Conservation (phyloP, 148 eudicot genomes). For the Rhododendron molle region DNA sequence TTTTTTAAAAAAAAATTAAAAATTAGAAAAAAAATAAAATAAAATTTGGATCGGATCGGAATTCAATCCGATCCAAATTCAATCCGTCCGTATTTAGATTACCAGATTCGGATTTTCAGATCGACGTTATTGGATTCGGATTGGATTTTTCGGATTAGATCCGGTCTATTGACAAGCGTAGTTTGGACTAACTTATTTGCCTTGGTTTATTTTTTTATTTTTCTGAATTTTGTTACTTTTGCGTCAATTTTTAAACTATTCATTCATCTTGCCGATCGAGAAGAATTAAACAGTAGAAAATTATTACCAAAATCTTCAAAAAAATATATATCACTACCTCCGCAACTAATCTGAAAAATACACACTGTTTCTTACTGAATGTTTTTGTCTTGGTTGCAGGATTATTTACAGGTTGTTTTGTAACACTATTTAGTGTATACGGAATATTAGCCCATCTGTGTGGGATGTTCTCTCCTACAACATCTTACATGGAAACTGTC, state of each 20-base stretch:
- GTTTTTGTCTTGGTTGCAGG: slow-evolving; percentile 39
- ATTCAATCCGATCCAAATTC: too few relatives aligned
- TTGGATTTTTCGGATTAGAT: too few relatives aligned
- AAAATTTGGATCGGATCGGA: too few relatives aligned
- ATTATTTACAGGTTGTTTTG: slow-evolving; percentile 81
- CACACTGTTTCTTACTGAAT: not conserved
- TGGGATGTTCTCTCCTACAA: slow-evolving; percentile 58
- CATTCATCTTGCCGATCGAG: not conserved
- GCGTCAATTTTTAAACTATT: not conserved
- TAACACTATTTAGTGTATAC: slow-evolving; percentile 65
- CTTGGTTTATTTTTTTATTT: not conserved
- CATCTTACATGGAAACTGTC: slow-evolving; percentile 77
- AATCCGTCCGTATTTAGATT: too few relatives aligned
- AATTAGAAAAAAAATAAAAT: too few relatives aligned
- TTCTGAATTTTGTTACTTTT: not conserved
- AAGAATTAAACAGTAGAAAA: not conserved
- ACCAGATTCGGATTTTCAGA: too few relatives aligned
- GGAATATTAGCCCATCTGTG: slow-evolving; percentile 74
- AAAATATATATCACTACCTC: too few relatives aligned
- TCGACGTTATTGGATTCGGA: too few relatives aligned
- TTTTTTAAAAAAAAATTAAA: too few relatives aligned
- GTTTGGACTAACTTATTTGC: not conserved
- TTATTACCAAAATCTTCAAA: not conserved
- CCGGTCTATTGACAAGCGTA: too few relatives aligned
- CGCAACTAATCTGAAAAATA: not conserved